Evolutionary conservation across 352 stramenopile genomes (phyloP).

Genomic region (Globisporangium megalacanthum): DNA sequence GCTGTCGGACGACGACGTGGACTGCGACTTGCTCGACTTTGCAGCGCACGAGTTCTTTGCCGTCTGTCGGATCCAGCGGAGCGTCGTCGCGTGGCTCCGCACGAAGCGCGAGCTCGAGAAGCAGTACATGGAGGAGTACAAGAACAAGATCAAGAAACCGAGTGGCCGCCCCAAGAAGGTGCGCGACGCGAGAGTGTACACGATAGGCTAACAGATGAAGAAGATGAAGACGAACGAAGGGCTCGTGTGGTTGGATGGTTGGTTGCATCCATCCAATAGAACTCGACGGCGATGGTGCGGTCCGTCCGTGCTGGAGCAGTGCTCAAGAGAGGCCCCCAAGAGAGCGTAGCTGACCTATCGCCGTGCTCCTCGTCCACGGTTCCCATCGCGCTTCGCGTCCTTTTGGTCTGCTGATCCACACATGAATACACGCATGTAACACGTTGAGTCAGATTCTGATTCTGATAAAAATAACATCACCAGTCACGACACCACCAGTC

Average conservation of each 20-base stretch:
- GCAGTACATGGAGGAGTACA: slow-evolving; percentile 77
- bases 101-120: slow-evolving; percentile 68
- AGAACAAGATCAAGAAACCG: slow-evolving; percentile 84
- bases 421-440: too few relatives aligned
- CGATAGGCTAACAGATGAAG: slow-evolving; percentile 33
- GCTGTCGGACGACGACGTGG: slow-evolving; percentile 24
- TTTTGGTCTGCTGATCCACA: slow-evolving; percentile 10
- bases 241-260: too few relatives aligned
- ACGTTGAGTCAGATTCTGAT: too few relatives aligned
- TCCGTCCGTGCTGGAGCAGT: not conserved
- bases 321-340: not conserved
- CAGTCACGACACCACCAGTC: too few relatives aligned
- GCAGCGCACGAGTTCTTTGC: slow-evolving; percentile 66
- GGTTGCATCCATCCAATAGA: slow-evolving; percentile 4
- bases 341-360: slow-evolving; percentile 27
- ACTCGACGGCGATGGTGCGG: not conserved
- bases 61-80: slow-evolving; percentile 48
- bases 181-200: slow-evolving; percentile 70
- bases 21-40: slow-evolving; percentile 49
- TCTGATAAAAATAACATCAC: too few relatives aligned
- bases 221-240: too few relatives aligned
- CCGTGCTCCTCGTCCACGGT: slow-evolving; percentile 31
- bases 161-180: slow-evolving; percentile 70
- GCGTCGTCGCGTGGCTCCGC: slow-evolving; percentile 51
- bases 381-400: slow-evolving; percentile 23